Evolutionary conservation across 2,329 filamentous ascomycete species (phyloP).

Genomic region (Aspergillus quadrilineatus): DNA sequence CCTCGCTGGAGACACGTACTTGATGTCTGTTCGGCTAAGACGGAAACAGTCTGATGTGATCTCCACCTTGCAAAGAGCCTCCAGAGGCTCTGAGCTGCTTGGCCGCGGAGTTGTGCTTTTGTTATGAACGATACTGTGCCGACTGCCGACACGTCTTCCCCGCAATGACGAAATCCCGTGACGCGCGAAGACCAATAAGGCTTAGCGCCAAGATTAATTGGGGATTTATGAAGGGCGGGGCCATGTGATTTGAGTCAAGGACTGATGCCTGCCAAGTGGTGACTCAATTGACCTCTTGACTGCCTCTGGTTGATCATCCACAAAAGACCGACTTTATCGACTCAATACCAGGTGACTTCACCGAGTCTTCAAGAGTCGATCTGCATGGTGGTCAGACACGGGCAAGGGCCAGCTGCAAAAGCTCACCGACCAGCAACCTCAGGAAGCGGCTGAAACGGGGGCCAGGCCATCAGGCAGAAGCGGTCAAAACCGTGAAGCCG

Average conservation of each 20-base stretch:
- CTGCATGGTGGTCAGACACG: neutral
- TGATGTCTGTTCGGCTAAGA: neutral
- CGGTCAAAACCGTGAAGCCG: conserved; percentile 27
- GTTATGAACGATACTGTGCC: neutral
- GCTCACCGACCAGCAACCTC: conserved; percentile 10
- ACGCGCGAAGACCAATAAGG: neutral
- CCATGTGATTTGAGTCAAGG: neutral
- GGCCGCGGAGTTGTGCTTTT: neutral
- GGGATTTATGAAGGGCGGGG: too few species aligned
- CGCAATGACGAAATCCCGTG: neutral
- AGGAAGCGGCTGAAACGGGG: conserved; percentile 1
- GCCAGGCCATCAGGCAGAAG: conserved; percentile 17
- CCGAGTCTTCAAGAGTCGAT: neutral
- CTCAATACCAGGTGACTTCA: neutral
- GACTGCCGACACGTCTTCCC: neutral
- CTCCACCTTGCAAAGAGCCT: neutral
- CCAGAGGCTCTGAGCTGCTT: neutral
- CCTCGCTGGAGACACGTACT: neutral
- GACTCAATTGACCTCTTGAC: neutral
- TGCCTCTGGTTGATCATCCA: neutral
- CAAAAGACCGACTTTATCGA: neutral
- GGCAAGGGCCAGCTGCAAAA: neutral
- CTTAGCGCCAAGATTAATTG: neutral
- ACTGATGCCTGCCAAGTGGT: neutral
- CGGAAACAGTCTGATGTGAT: neutral